Conservation (phyloP, 108 stramenopile genomes). For the Nitzschia sp. region DNA sequence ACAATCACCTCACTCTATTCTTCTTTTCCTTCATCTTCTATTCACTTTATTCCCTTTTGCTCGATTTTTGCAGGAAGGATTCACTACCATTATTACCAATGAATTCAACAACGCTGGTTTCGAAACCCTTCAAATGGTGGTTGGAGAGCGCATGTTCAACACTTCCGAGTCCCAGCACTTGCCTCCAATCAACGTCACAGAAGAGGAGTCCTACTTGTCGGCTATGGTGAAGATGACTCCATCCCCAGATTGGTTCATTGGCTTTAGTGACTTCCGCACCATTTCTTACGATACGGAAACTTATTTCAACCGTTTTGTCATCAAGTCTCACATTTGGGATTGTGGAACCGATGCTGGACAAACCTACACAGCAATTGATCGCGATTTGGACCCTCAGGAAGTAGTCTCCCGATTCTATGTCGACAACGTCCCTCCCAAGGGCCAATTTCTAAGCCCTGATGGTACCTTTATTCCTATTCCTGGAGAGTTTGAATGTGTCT, state of each 20-base stretch:
- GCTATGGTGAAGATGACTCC: constrained; percentile 44
- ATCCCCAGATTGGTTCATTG: constrained; percentile 54
- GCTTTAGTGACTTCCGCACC: constrained; percentile 40
- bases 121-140: constrained; percentile 30
- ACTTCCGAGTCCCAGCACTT: constrained; percentile 38
- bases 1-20: neutral
- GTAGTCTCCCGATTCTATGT: constrained; percentile 29
- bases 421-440: constrained; percentile 23
- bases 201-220: constrained; percentile 35
- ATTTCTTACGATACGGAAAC: constrained; percentile 43
- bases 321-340: constrained; percentile 46
- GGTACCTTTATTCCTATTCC: constrained; percentile 32
- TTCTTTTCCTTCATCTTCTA: neutral
- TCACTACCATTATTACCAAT: constrained; percentile 34
- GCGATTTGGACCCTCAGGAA: constrained; percentile 48
- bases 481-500: constrained; percentile 44
- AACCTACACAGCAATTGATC: constrained; percentile 40
- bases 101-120: constrained; percentile 45
- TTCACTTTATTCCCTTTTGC: neutral
- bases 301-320: constrained; percentile 38
- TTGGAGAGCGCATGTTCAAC: constrained; percentile 40
- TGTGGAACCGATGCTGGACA: constrained; percentile 54
- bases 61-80: constrained; percentile 34
- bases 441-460: constrained; percentile 37
- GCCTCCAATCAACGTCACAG: constrained; percentile 43